Conservation (phyloP, 225 moss, liverwort and hornwort genomes). For the Pleurozium schreberi region DNA sequence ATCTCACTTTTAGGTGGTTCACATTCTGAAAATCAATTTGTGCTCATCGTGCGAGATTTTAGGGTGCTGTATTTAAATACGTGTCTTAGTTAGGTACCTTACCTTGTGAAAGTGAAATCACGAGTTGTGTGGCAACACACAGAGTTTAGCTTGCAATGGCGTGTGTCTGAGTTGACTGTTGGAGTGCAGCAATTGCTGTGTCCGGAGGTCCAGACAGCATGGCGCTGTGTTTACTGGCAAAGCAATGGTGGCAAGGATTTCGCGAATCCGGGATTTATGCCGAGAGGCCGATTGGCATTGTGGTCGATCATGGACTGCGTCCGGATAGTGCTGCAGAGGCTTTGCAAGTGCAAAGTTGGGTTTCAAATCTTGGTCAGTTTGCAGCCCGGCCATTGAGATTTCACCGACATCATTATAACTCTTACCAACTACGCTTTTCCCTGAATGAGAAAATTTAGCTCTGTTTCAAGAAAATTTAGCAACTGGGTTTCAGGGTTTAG, state of each 20-base stretch:
- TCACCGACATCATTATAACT: not conserved
- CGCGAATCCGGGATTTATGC: slow-evolving; percentile 14
- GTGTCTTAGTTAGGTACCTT: not conserved
- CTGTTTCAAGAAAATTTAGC: not conserved
- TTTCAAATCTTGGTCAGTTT: slow-evolving; percentile 56
- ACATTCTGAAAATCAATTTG: not conserved
- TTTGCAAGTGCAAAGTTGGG: slow-evolving; percentile 59
- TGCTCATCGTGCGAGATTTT: not conserved
- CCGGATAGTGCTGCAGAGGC: slow-evolving; percentile 69
- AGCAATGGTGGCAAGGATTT: slow-evolving; percentile 45
- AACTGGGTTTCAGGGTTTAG: not conserved
- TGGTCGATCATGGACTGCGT: slow-evolving; percentile 87
- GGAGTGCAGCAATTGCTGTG: slow-evolving; percentile 76
- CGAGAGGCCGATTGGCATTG: slow-evolving; percentile 33
- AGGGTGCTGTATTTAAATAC: not conserved
- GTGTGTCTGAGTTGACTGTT: not conserved
- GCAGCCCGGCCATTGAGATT: not conserved
- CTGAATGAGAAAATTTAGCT: not conserved
- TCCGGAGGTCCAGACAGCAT: slow-evolving; percentile 98
- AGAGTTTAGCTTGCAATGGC: not conserved
- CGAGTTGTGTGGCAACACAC: not conserved
- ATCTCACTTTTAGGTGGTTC: not conserved
- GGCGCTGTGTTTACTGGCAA: slow-evolving; percentile 70
- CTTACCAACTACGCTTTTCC: not conserved
- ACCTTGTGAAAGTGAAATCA: not conserved